Base-by-base conservation (phyloP, 495 filamentous ascomycete species). In the Podospora comata region DNA sequence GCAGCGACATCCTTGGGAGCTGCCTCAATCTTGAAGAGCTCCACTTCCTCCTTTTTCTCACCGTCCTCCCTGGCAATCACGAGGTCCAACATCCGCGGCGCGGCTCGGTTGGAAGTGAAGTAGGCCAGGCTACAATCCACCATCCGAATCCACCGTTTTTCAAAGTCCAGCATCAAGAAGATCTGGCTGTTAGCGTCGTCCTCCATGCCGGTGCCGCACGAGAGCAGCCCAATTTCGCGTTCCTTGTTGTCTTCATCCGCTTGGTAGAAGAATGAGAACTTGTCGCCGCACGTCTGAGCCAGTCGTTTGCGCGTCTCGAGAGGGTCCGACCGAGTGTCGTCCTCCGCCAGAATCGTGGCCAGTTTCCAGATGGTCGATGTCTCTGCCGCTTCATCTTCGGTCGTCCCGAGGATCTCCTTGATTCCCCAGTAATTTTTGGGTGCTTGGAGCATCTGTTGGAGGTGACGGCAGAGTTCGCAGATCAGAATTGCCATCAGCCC, bases 161-260 rank as follows among this genome's bases (percentile, higher is more conserved):
- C 26, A 65, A 74, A 72, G 20, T 74, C 65, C 23, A 72, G 60
- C 57, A 74, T 65, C 55, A 70, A 39, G 62, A 74, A 72, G 67
- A 20, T 30, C 1, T 62, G 15, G 15, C 34, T 57, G 0, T 57
- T 65, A 26, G 34, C 62, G 57, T 58, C 65, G 53, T 48, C 39
- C 39, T 48, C 39, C 15, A 16, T 48, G 39, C 39, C 39, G 39
- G 6, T 48, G 39, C 39, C 9, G 9, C 39, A 48, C 6, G 62
- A 60, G 7, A 74, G 65, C 26, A 71, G 39, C 27, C 69, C 72
- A 3, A 74, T 55, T 19, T 74, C 69, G 15, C n/a, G 54, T 2
- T 7, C 39, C 3, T 53, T 32, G 5, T 26, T 62, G 13, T 13
- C 7, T 28, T 39, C 34, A 53, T 27, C 56, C 26, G 26, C 6